Evolutionary conservation across 2,329 filamentous ascomycete genomes (phyloP), one percentile per base, ranked within the genome.

Genomic region (Penicillium crustosum): DNA sequence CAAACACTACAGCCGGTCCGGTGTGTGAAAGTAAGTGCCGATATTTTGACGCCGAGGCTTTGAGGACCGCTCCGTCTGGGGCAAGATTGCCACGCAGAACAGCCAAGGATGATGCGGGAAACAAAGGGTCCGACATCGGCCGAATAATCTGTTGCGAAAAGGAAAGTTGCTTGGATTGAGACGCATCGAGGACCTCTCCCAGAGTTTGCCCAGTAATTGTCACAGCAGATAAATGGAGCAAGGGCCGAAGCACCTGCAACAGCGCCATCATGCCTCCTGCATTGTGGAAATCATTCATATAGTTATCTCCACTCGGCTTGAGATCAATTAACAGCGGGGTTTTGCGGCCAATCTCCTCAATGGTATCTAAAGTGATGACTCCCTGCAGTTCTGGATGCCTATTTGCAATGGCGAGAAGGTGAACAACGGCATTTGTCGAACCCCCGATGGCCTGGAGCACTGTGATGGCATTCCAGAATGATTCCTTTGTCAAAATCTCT

Each of bases 381-480:
- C 78, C 78, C 35, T 77, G 73, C 4, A 83, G 58, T 1, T 71
- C 64, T 0, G 82, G 81, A 58, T 83, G 81, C 4, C 82, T 73
- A 53, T 83, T 83, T 17, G 80, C 80, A 31, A 84, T 78, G n/a
- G 82, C 82, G 49, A 80, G 75, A 12, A 84, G 61, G 66, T 84
- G 82, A 15, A 84, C 82, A 0, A 82, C 78, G 0, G 81, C 81
- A 62, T 84, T 84, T 5, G 82, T 83, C 41, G 79, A 82, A 9
- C 82, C 82, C n/a, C 82, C 82, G 49, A 84, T 82, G 9, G 82
- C 81, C 23, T 81, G 81, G 39, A 82, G 80, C 10, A 78, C 78
- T 0, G 78, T 80, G 47, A 83, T 80, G 10, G 81, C 81, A 60
- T 84, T 84, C 47, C 78, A 66, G 58, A 81, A 82, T 1, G 80